Percentiles rank a stretch among this genome's conserved stretches.
Conservation (phyloP, 176 grass and related monocot genomes). For the Paspalum notatum region DNA sequence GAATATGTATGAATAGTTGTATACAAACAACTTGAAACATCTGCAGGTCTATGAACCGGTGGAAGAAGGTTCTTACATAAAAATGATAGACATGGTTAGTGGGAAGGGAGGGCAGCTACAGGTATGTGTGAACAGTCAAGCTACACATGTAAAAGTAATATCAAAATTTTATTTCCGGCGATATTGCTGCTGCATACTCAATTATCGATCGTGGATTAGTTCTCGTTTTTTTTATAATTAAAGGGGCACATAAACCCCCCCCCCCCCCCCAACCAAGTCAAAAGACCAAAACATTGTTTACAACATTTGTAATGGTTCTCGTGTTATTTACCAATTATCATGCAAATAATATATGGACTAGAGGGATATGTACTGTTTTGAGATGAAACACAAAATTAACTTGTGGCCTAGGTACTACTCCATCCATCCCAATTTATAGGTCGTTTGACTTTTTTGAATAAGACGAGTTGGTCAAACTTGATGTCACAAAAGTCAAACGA, state of each 20-base stretch:
- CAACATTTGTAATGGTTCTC: no score
- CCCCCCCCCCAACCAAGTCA: no score
- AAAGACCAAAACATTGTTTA: no score
- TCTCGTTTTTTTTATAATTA: no score
- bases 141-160: slow-evolving; percentile 30
- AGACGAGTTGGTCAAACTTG: no score
- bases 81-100: slow-evolving; percentile 98
- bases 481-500: no score
- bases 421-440: no score
- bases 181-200: slow-evolving; percentile 24
- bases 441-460: no score
- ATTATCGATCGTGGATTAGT: neutral
- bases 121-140: slow-evolving; percentile 48
- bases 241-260: no score
- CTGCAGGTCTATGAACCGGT: slow-evolving; percentile 87
- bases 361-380: slow-evolving; percentile 18
- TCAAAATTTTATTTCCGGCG: slow-evolving; percentile 9
- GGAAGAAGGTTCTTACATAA: slow-evolving; percentile 95
- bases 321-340: no score
- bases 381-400: slow-evolving; percentile 5
- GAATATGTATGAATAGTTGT: slow-evolving; percentile 33
- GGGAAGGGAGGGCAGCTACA: slow-evolving; percentile 82
- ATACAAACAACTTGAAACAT: slow-evolving; percentile 31
- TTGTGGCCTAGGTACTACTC: no score
- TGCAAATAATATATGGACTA: slow-evolving; percentile 32